A percentile compares a stretch with the other conserved stretches of the same genome.
These are phyloP conservation scores for Warburgia ugandensis DNA, from an alignment of 164 flowering plant genomes.

Conservation along the genomic window DNA sequence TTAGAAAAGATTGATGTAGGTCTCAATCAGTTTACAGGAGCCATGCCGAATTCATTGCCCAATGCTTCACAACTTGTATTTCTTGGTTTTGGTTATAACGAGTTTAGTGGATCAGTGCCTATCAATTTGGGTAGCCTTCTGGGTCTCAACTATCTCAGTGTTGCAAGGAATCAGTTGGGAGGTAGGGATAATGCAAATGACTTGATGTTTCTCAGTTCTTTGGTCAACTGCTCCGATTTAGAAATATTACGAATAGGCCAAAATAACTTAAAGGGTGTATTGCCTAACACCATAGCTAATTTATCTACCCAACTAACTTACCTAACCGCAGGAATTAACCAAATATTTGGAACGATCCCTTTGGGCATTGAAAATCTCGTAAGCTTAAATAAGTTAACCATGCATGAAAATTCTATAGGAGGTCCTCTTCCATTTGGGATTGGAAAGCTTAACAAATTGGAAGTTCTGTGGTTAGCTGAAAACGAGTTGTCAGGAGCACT, in stretches of 20 bases:
- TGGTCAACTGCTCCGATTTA: not conserved
- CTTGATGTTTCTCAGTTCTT: not conserved
- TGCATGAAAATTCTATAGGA: not conserved
- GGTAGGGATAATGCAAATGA: not conserved
- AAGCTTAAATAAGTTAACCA: not conserved
- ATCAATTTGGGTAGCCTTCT: not conserved
- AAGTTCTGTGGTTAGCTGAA: rapidly evolving
- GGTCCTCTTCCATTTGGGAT: not conserved
- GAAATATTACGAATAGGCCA: not conserved
- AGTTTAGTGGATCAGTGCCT: conserved; percentile 6
- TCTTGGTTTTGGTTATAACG: not conserved
- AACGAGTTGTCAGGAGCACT: not conserved
- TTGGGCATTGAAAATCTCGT: not conserved
- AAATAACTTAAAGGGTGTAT: not conserved
- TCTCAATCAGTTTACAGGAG: not conserved
- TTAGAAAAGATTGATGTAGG: too few relatives aligned
- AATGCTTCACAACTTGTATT: not conserved
- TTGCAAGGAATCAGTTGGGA: not conserved
- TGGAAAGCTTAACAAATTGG: not conserved
- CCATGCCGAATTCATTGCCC: not conserved
- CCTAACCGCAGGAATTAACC: too few relatives aligned
- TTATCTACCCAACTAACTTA: too few relatives aligned
- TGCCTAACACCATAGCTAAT: too few relatives aligned
- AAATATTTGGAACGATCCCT: too few relatives aligned
- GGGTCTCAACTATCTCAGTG: not conserved